Evolutionary conservation across 225 moss, liverwort and hornwort genomes (phyloP).

Genomic region (Pseudoscleropodium purum): DNA sequence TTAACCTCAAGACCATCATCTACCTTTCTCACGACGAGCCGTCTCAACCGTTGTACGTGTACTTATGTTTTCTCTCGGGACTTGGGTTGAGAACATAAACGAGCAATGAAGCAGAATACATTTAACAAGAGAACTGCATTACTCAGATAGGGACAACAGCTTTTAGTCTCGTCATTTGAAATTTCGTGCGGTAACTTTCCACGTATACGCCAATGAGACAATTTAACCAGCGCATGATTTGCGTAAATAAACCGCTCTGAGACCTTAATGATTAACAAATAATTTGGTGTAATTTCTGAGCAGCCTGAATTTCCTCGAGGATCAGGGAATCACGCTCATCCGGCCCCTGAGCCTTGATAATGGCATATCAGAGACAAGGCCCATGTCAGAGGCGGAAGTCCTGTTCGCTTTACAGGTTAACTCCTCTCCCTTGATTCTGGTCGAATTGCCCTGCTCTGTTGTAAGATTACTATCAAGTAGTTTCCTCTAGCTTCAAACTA

Average conservation of each 20-base stretch:
- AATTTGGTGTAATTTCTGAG: neutral
- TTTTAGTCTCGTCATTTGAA: neutral
- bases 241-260: neutral
- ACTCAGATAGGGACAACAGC: neutral
- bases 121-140: neutral
- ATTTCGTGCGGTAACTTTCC: neutral
- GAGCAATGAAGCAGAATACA: neutral
- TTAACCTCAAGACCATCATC: constrained; percentile 87
- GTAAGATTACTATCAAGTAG: neutral
- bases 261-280: neutral
- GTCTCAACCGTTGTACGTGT: constrained; percentile 75
- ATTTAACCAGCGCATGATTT: neutral
- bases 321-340: constrained; percentile 79
- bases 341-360: constrained; percentile 50
- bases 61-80: neutral
- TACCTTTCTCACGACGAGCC: constrained; percentile 85
- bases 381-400: constrained; percentile 91
- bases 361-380: constrained; percentile 51
- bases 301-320: constrained; percentile 82
- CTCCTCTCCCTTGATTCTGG: neutral
- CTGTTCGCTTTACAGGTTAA: constrained; percentile 75
- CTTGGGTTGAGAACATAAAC: neutral
- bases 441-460: neutral
- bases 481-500: neutral
- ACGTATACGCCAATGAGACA: neutral